These are phyloP conservation scores for Danielia reshetovae DNA, from an alignment of 805 yeast genomes.

Conservation along the genomic window DNA sequence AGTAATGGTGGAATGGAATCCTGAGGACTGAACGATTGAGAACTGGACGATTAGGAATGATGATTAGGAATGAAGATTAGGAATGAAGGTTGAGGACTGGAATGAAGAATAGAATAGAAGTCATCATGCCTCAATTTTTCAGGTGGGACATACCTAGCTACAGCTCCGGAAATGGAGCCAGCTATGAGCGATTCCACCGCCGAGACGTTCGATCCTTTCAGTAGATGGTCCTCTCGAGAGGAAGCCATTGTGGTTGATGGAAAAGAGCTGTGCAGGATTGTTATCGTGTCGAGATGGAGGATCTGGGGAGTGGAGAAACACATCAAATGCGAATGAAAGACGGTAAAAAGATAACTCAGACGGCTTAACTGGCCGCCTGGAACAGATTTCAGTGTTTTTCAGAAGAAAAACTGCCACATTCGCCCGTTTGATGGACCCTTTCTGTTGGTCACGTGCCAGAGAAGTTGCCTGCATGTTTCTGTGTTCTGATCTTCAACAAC, in stretches of 20 bases:
- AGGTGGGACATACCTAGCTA: slow-evolving; percentile 34
- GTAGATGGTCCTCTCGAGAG: slow-evolving; percentile 39
- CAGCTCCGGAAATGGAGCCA: slow-evolving; percentile 49
- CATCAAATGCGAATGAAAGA: slow-evolving; percentile 1
- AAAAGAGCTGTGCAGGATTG: too few species aligned
- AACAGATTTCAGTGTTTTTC: too few species aligned
- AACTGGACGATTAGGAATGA: neutral
- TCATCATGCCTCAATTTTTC: too few species aligned
- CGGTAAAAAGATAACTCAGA: too few species aligned
- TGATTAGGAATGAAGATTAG: neutral
- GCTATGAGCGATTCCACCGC: slow-evolving; percentile 55
- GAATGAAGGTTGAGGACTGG: neutral
- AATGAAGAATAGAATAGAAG: too few species aligned
- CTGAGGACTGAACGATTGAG: neutral
- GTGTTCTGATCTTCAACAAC: too few species aligned
- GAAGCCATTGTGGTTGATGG: slow-evolving; percentile 4
- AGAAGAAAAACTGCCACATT: neutral
- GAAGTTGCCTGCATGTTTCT: neutral
- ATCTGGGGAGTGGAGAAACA: neutral
- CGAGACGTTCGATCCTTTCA: slow-evolving; percentile 50
- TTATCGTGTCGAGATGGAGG: too few species aligned
- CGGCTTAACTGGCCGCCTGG: too few species aligned
- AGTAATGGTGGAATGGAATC: slow-evolving; percentile 12
- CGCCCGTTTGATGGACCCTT: neutral
- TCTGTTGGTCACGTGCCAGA: too few species aligned